Conservation (phyloP, 2,329 filamentous ascomycete species). For the Diplodia mutila region DNA sequence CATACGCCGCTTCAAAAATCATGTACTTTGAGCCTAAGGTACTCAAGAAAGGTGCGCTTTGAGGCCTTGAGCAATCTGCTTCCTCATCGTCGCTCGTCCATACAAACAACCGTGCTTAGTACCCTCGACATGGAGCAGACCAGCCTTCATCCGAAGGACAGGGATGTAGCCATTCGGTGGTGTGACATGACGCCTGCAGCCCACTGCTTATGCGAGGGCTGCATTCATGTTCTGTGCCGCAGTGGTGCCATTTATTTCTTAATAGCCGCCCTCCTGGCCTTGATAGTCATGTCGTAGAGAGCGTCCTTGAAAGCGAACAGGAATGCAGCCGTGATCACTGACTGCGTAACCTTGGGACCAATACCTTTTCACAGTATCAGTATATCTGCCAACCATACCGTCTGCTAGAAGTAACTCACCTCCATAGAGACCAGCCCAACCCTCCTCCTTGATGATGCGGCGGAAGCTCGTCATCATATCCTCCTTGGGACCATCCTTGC, state of each 20-base stretch:
- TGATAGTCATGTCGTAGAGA: slow-evolving; percentile 80
- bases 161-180: slow-evolving; percentile 3
- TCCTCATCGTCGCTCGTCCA: background rate
- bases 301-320: slow-evolving; percentile 98
- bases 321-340: slow-evolving; percentile 93
- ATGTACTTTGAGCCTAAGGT: background rate
- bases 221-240: background rate
- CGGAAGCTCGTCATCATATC: slow-evolving; percentile 77
- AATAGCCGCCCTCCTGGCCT: slow-evolving; percentile 57
- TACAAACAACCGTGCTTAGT: background rate
- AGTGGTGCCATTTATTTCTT: slow-evolving; percentile 27
- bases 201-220: slow-evolving; percentile 5
- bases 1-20: background rate
- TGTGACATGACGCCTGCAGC: slow-evolving; percentile 16
- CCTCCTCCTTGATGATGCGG: slow-evolving; percentile 83
- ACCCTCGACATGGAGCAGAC: background rate
- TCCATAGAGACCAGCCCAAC: slow-evolving; percentile 90
- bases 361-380: slow-evolving; percentile 65
- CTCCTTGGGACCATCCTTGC: slow-evolving; percentile 74
- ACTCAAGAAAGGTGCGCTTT: background rate
- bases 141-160: background rate
- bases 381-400: slow-evolving; percentile 28
- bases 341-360: slow-evolving; percentile 94
- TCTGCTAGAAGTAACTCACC: slow-evolving; percentile 58
- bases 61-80: background rate